Conservation (phyloP, 768 basidiomycete species). For the Naganishia vishniacii region DNA sequence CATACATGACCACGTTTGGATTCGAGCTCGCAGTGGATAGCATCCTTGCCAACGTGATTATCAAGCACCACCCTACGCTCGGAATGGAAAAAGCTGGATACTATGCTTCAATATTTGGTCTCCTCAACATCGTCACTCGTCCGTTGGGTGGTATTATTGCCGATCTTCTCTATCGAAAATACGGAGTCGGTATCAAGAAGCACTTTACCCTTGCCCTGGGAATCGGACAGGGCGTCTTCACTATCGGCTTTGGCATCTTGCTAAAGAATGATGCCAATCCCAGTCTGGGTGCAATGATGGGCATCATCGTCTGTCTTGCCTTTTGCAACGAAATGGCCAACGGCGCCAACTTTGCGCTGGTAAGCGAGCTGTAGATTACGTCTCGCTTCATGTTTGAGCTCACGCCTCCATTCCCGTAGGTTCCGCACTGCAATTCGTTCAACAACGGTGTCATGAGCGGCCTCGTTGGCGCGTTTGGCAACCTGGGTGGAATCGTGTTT, state of each 20-base stretch:
- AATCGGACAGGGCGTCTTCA: constrained; percentile 52
- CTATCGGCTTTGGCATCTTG: constrained; percentile 53
- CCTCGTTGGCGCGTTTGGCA: constrained; percentile 19
- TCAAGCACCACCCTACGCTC: constrained; percentile 50
- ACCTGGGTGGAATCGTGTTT: constrained; percentile 24
- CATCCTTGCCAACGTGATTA: constrained; percentile 54
- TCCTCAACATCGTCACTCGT: constrained; percentile 56
- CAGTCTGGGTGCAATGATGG: constrained; percentile 29
- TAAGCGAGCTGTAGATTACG: background rate
- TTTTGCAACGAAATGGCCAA: constrained; percentile 53
- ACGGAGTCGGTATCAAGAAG: constrained; percentile 52
- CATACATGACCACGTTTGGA: constrained; percentile 59
- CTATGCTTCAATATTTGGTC: constrained; percentile 50
- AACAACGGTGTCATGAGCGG: constrained; percentile 28
- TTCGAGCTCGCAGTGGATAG: constrained; percentile 59
- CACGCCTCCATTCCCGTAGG: constrained; percentile 29
- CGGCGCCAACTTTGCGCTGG: constrained; percentile 49
- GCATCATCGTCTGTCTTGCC: constrained; percentile 48
- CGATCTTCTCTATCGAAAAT: constrained; percentile 52
- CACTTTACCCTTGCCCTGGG: constrained; percentile 53
- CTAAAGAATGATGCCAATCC: constrained; percentile 10
- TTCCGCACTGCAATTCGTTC: constrained; percentile 55
- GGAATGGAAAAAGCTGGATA: constrained; percentile 58
- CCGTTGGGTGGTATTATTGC: constrained; percentile 55
- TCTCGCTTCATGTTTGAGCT: background rate